Percentiles rank a stretch among this genome's conserved stretches.
Conservation (phyloP, 2,329 filamentous ascomycete species). For the Penicillium sp. region DNA sequence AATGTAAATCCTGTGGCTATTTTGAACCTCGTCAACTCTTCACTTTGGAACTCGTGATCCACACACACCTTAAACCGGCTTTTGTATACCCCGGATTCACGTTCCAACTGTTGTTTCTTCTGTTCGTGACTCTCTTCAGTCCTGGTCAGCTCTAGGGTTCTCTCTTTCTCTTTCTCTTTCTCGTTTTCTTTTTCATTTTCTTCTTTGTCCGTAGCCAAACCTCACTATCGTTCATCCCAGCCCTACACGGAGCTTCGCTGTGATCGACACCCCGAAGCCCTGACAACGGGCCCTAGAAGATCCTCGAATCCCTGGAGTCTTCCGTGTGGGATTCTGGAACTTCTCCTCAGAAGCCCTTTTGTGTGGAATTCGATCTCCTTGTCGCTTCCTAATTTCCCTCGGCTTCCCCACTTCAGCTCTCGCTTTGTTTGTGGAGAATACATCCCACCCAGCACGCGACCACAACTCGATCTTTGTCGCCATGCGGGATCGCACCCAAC, state of each 20-base stretch:
- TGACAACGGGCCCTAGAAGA: constrained; percentile 9
- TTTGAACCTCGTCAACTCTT: neutral
- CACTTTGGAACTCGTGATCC: constrained; percentile 14
- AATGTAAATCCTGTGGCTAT: no score
- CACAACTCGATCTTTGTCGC: constrained; percentile 8
- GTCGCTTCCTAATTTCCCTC: constrained; percentile 4
- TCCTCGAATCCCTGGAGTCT: constrained; percentile 9
- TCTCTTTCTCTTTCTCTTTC: neutral
- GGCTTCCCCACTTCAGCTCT: neutral
- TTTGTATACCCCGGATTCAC: constrained; percentile 12
- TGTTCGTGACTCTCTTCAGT: neutral
- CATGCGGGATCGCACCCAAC: constrained; percentile 34
- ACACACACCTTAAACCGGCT: constrained; percentile 10
- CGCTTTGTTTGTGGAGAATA: constrained; percentile 9
- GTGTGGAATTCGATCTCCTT: neutral
- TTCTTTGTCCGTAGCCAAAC: neutral
- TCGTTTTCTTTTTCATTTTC: no score
- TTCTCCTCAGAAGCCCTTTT: neutral
- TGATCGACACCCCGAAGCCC: constrained; percentile 18
- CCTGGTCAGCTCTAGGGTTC: no score
- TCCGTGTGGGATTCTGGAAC: neutral
- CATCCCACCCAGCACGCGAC: constrained; percentile 9
- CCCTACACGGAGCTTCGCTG: constrained; percentile 17
- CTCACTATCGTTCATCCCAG: constrained; percentile 5
- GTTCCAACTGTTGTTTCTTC: neutral